Percentiles rank a stretch among this genome's conserved stretches.
Evolutionary conservation across 495 filamentous ascomycete genomes (phyloP).

Genomic region (Penicillium flavigenum): DNA sequence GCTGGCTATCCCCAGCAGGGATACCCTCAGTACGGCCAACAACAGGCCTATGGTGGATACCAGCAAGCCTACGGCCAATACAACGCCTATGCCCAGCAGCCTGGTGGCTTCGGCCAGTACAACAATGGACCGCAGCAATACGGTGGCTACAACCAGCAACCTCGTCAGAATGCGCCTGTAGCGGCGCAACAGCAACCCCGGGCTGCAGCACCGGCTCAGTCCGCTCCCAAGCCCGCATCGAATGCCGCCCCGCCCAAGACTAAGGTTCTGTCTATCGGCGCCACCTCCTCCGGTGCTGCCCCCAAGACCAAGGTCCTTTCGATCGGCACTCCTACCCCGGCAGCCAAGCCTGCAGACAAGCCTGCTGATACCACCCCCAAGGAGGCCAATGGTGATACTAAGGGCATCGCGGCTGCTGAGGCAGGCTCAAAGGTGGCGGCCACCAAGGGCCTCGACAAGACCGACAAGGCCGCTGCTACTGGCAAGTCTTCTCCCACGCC

Average conservation of each 20-base stretch:
- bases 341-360: conserved; percentile 58
- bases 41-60: conserved; percentile 52
- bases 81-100: conserved; percentile 44
- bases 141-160: conserved; percentile 47
- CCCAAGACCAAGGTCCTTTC: conserved; percentile 71
- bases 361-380: conserved; percentile 41
- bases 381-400: conserved; percentile 52
- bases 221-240: conserved; percentile 34
- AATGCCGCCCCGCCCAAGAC: conserved; percentile 38
- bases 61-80: conserved; percentile 54
- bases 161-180: conserved; percentile 44
- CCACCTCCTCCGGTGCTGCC: conserved; percentile 48
- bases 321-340: conserved; percentile 52
- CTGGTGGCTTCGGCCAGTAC: conserved; percentile 57
- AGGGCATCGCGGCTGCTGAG: conserved; percentile 48
- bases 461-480: conserved; percentile 57
- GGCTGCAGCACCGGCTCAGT: conserved; percentile 37
- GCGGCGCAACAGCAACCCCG: conserved; percentile 56
- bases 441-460: conserved; percentile 77
- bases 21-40: conserved; percentile 34
- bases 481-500: conserved; percentile 75
- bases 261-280: conserved; percentile 37
- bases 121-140: conserved; percentile 54
- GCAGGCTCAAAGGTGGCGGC: conserved; percentile 71
- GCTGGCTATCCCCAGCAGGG: conserved; percentile 44